A percentile compares a stretch with the other conserved stretches of the same genome.
Evolutionary conservation across 768 basidiomycete genomes (phyloP).

Genomic region (Boletus insuetus): DNA sequence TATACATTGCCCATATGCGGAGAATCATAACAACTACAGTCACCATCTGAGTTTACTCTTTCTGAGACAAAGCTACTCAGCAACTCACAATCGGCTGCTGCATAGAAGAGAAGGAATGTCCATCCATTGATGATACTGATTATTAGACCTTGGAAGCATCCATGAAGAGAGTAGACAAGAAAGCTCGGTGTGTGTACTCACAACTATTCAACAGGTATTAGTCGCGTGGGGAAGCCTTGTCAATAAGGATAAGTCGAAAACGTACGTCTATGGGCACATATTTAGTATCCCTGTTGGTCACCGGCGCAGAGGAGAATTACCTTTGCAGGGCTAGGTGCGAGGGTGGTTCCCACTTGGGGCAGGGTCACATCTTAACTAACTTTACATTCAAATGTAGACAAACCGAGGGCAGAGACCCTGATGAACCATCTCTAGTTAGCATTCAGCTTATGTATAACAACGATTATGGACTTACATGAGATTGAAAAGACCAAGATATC

Average conservation of each 20-base stretch:
- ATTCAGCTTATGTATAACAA: not conserved
- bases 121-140: not conserved
- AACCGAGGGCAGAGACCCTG: not conserved
- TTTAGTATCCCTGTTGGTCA: not conserved
- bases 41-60: not conserved
- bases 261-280: not conserved
- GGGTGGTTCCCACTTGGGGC: not conserved
- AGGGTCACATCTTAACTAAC: not conserved
- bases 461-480: not conserved
- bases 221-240: not conserved
- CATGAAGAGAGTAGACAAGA: not conserved
- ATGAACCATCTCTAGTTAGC: not conserved
- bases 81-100: slow-evolving; percentile 6
- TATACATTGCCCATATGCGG: slow-evolving; percentile 2
- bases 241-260: not conserved
- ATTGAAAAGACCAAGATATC: slow-evolving; percentile 3
- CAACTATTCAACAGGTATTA: not conserved
- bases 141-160: not conserved
- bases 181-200: not conserved
- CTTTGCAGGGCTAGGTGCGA: not conserved
- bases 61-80: not conserved
- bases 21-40: slow-evolving; percentile 1
- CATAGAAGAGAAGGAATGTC: not conserved
- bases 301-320: not conserved
- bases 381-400: not conserved